Conservation (phyloP, 805 yeast genomes). For the Torulaspora delbrueckii region DNA sequence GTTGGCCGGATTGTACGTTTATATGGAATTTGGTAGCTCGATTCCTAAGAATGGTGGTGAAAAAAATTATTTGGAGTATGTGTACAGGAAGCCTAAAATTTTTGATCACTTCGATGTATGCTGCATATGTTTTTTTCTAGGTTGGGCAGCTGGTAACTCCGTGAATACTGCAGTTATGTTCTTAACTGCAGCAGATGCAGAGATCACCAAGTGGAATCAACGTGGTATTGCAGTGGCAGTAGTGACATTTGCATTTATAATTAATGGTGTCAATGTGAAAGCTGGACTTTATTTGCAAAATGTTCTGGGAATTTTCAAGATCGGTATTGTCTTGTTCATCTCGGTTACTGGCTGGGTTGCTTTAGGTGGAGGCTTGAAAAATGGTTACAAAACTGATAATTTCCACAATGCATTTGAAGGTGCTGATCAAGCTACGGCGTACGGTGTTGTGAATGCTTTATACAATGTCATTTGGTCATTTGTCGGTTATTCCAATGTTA, state of each 20-base stretch:
- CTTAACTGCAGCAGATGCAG: slow-evolving; percentile 65
- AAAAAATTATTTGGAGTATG: slow-evolving; percentile 70
- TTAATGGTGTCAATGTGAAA: slow-evolving; percentile 58
- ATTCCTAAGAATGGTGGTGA: slow-evolving; percentile 84
- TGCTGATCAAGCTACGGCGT: slow-evolving; percentile 49
- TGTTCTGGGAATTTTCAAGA: slow-evolving; percentile 64
- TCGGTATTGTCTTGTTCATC: slow-evolving; percentile 64
- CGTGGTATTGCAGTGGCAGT: slow-evolving; percentile 74
- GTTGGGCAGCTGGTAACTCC: slow-evolving; percentile 85
- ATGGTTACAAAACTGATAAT: slow-evolving; percentile 52
- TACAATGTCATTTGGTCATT: slow-evolving; percentile 83
- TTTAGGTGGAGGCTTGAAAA: slow-evolving; percentile 61
- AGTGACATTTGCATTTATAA: slow-evolving; percentile 61
- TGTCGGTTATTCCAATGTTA: slow-evolving; percentile 77
- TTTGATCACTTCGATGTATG: slow-evolving; percentile 59
- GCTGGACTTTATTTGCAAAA: slow-evolving; percentile 64
- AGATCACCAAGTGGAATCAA: slow-evolving; percentile 68
- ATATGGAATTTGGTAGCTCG: slow-evolving; percentile 76
- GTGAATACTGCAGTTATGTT: slow-evolving; percentile 76
- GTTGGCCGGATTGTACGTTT: slow-evolving; percentile 56
- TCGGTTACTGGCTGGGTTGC: slow-evolving; percentile 81
- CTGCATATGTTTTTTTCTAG: slow-evolving; percentile 69
- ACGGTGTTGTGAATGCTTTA: slow-evolving; percentile 67
- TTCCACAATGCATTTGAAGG: slow-evolving; percentile 57
- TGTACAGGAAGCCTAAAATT: slow-evolving; percentile 65